A percentile compares a stretch with the other conserved stretches of the same genome.
These are phyloP conservation scores for Candida taoyuanica DNA, from an alignment of 805 yeast genomes.

Conservation along the genomic window DNA sequence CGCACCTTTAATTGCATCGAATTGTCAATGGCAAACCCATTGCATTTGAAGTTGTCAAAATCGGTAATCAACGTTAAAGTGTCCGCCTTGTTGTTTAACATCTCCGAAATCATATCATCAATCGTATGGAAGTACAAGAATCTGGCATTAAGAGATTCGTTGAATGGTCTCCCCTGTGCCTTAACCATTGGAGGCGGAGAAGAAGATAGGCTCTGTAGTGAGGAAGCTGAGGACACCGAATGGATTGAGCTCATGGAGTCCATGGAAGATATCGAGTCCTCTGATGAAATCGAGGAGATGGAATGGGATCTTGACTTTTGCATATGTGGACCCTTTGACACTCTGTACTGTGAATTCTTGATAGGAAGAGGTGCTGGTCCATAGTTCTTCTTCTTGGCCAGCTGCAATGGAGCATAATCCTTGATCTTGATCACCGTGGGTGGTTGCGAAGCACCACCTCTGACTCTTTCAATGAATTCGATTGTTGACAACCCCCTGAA, in stretches of 20 bases:
- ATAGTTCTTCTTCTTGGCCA: constrained; percentile 28
- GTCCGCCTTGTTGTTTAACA: constrained; percentile 16
- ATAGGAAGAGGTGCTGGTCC: constrained; percentile 1
- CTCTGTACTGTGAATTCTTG: not conserved
- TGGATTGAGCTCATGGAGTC: too few relatives aligned
- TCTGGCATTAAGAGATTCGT: constrained; percentile 24
- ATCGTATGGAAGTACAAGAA: constrained; percentile 23
- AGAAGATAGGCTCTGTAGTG: too few relatives aligned
- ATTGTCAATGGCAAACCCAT: constrained; percentile 10
- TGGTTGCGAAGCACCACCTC: constrained; percentile 11
- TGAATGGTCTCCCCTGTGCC: constrained; percentile 29
- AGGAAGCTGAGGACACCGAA: not conserved
- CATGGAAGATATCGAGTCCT: not conserved
- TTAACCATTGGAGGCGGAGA: constrained; percentile 4
- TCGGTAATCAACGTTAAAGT: constrained; percentile 13
- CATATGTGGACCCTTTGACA: constrained; percentile 10
- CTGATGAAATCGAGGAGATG: not conserved
- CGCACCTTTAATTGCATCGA: constrained; percentile 19
- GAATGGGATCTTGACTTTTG: not conserved
- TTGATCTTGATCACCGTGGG: constrained; percentile 20
- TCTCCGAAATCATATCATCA: constrained; percentile 22
- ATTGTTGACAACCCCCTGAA: not conserved
- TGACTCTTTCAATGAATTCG: not conserved
- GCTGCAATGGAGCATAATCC: constrained; percentile 21
- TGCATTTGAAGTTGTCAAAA: constrained; percentile 8